Conservation (phyloP, 1,284 basidiomycete genomes). For the Mixia osmundae region DNA sequence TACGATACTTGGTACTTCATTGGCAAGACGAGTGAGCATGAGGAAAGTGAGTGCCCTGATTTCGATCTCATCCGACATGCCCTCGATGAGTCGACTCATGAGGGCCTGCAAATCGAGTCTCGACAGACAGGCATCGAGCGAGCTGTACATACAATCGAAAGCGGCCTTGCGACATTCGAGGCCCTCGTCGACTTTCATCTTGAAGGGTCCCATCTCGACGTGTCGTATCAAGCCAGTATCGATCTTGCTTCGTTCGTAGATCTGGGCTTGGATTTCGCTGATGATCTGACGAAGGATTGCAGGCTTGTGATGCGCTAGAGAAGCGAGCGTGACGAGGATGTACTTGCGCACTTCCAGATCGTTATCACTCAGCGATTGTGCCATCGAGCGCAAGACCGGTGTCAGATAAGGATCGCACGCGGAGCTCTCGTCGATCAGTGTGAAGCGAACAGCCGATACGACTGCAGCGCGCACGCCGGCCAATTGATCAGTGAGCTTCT, state of each 20-base stretch:
- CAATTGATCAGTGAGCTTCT: conserved; percentile 19
- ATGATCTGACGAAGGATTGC: conserved; percentile 73
- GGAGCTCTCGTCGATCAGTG: conserved; percentile 63
- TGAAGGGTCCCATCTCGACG: conserved; percentile 97
- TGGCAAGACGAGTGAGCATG: conserved; percentile 72
- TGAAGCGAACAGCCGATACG: conserved; percentile 50
- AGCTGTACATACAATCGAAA: conserved; percentile 89
- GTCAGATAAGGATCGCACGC: conserved; percentile 72
- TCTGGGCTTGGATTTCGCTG: conserved; percentile 42
- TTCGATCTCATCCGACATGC: conserved; percentile 76
- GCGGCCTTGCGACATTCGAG: conserved; percentile 61
- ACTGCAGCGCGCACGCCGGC: conserved; percentile 2
- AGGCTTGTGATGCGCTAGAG: conserved; percentile 80
- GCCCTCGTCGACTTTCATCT: conserved; percentile 79
- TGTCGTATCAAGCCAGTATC: conserved; percentile 54
- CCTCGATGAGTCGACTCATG: conserved; percentile 53
- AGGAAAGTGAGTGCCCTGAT: conserved; percentile 93
- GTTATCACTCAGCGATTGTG: conserved; percentile 58
- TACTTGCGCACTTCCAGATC: conserved; percentile 74
- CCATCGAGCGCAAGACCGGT: conserved; percentile 66
- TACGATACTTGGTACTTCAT: conserved; percentile 57
- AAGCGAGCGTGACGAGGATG: conserved; percentile 69
- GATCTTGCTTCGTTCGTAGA: conserved; percentile 65
- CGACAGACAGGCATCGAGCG: conserved; percentile 69
- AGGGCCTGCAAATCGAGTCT: conserved; percentile 70